These are phyloP conservation scores for Stagonosporopsis rhizophila DNA, from an alignment of 2,329 filamentous ascomycete species.

Conservation along the genomic window DNA sequence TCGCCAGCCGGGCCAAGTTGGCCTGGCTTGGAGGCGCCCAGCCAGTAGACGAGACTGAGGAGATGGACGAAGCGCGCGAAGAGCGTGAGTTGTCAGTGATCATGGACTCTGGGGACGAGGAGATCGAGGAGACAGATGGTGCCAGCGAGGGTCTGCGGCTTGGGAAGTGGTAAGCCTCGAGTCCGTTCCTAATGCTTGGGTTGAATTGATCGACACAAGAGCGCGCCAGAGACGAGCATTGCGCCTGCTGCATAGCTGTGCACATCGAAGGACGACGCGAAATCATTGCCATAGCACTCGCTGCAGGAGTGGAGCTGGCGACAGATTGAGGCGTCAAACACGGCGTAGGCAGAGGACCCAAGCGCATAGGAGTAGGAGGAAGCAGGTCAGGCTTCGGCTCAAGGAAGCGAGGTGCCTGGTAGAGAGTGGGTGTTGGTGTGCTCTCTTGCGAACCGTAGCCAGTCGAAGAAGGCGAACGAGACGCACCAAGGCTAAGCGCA, in stretches of 20 bases:
- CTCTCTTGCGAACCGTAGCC: constrained; percentile 49
- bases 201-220: constrained; percentile 61
- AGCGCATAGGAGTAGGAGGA: constrained; percentile 62
- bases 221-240: constrained; percentile 62
- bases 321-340: constrained; percentile 65
- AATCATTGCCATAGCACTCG: constrained; percentile 59
- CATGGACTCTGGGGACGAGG: constrained; percentile 69
- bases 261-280: constrained; percentile 64
- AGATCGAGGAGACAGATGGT: constrained; percentile 59
- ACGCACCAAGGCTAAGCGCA: constrained; percentile 31
- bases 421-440: constrained; percentile 52
- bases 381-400: constrained; percentile 60
- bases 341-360: constrained; percentile 67
- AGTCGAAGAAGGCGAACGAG: constrained; percentile 35
- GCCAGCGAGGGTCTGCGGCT: constrained; percentile 57
- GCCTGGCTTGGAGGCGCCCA: constrained; percentile 61
- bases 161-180: constrained; percentile 57
- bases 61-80: constrained; percentile 63
- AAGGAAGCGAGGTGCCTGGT: constrained; percentile 56
- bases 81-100: constrained; percentile 66
- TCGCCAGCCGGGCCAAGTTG: constrained; percentile 60
- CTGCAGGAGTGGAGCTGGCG: constrained; percentile 66
- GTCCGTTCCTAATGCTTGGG: constrained; percentile 49
- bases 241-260: constrained; percentile 64
- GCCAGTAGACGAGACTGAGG: constrained; percentile 58